Conservation (phyloP, 202 grass and related monocot species). For the Zizania palustris region DNA sequence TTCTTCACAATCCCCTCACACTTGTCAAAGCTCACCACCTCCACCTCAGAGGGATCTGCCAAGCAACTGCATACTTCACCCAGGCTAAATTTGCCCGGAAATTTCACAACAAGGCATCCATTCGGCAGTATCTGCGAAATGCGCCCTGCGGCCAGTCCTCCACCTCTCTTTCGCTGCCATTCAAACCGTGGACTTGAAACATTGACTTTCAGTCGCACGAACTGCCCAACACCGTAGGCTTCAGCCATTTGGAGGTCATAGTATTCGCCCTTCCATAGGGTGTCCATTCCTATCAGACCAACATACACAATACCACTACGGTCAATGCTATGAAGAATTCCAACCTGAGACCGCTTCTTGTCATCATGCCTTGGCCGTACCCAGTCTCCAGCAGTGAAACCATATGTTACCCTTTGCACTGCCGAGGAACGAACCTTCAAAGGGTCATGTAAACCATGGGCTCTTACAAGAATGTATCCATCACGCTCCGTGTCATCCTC, state of each 20-base stretch:
- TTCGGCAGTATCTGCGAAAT: conserved; percentile 76
- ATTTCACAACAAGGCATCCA: conserved; percentile 79
- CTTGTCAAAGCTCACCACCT: conserved; percentile 75
- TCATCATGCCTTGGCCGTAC: conserved; percentile 73
- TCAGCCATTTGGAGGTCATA: conserved; percentile 87
- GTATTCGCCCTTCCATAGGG: conserved; percentile 71
- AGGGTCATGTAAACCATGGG: conserved; percentile 73
- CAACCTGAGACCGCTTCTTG: conserved; percentile 66
- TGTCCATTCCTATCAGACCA: conserved; percentile 86
- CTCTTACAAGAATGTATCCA: conserved; percentile 73
- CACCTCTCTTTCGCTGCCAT: conserved; percentile 77
- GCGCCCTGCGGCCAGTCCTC: conserved; percentile 58
- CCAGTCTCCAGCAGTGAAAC: conserved; percentile 86
- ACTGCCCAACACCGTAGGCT: conserved; percentile 81
- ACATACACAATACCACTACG: conserved; percentile 61
- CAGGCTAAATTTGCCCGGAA: conserved; percentile 79
- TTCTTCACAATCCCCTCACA: conserved; percentile 87
- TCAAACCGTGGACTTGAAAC: conserved; percentile 66
- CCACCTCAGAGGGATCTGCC: conserved; percentile 88
- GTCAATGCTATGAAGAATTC: conserved; percentile 87
- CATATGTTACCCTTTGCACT: conserved; percentile 75
- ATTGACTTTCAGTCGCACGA: conserved; percentile 67
- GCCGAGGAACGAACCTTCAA: conserved; percentile 61
- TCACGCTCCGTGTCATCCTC: conserved; percentile 61
- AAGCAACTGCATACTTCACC: conserved; percentile 63